Evolutionary conservation across 345 rosid species (phyloP), one percentile per base, ranked within the genome.

Genomic region (Brassica incana): DNA sequence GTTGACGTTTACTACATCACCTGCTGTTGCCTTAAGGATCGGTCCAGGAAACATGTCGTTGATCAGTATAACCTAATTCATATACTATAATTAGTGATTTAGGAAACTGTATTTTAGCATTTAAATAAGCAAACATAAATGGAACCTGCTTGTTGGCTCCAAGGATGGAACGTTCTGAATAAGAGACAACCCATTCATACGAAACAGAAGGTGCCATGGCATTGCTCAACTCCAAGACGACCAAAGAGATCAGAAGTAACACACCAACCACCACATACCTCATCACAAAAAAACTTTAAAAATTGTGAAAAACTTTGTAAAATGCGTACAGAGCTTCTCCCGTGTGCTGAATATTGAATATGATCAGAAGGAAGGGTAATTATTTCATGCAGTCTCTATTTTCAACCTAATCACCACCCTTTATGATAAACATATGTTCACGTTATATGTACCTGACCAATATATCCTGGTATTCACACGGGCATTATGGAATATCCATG

Each of bases 11-110:
- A 90, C 30, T 16, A 84, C 52, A 78, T 88, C 91, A 32, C 85
- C 85, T 43, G 88, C 76, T 8, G 97, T 87, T 25, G 88, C 86
- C 63, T 80, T 87, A 79, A 90, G 77, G 32, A 87, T 64, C 0
- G 97, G 97, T 70, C 94, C 97, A 2, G 92, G 94, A 66, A 91
- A 91, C 85, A 76, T 81, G 20, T 85, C 87, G 32, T 90, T 91
- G 81, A 90, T 88, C 50, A 87, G 78, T 40, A 90, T 86, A 12
- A 88, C 80, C 88, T 91, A 82, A 8, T 2, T 52, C 14, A 33
- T 29, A 14, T 9, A 29, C 32, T 27, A 29, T 29, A 29, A 11
- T 61, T 29, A 29, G 2, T 25, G 65, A 2, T 61, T 58, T 58
- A 8, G 1, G 1, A 58, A 2, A 20, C 7, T 61, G 29, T 27